Base-by-base conservation (phyloP, 1,139 yeast species). In the Zygotorulaspora mrakii region DNA sequence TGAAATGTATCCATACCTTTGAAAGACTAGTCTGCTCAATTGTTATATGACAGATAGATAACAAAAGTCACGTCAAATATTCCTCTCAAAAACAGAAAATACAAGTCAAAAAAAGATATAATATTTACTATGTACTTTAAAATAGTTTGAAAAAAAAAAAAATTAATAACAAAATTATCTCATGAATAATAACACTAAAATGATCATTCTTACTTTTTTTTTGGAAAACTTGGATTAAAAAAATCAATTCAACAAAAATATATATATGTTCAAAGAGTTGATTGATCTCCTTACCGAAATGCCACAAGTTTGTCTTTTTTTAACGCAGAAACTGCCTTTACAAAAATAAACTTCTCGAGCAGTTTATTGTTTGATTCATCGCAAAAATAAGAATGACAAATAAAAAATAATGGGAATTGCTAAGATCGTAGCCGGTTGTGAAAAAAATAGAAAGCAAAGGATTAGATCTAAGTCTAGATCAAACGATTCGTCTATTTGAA, bases 401-500 rank as follows among this genome's bases (percentile, higher is more conserved):
- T 25, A 25, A 6, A 25, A 25, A 25, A 11, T 25, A 11, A 10
- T 9, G 16, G 5, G 9, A 25, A 22, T 22, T 22, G 10, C 25
- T 12, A n/a, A n/a, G n/a, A n/a, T n/a, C n/a, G n/a, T n/a, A n/a
- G n/a, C n/a, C n/a, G n/a, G n/a, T n/a, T n/a, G n/a, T n/a, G n/a
- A n/a, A n/a, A n/a, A n/a, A n/a, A n/a, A n/a, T n/a, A n/a, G n/a
- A n/a, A n/a, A n/a, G n/a, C n/a, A 20, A 20, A 20, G 22, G 22
- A 9, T 20, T n/a, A n/a, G 22, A 20, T 9, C 22, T 6, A 20
- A 20, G 22, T 21, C 12, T 17, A 29, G 17, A 11, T 31, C 31
- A 30, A 32, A 17, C n/a, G n/a, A n/a, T n/a, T 29, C 20, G 45
- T 21, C 62, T 66, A 69, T 70, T 72, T 67, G 73, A 76, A 78